Conservation (phyloP, 805 yeast genomes). For the Kodamaea restingae region DNA sequence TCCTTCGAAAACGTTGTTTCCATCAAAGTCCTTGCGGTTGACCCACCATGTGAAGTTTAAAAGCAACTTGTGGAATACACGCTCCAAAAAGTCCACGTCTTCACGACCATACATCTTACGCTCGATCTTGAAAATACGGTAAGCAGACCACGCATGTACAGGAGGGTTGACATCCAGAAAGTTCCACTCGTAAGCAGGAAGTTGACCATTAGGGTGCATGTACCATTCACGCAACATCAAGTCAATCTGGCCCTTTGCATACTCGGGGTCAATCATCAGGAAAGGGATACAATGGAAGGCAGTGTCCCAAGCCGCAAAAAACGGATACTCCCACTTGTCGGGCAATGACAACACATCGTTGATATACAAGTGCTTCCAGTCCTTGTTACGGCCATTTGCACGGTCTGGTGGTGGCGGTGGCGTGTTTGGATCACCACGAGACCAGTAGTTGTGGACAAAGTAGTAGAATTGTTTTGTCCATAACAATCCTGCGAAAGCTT, state of each 20-base stretch:
- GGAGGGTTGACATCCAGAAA: slow-evolving; percentile 96
- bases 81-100: slow-evolving; percentile 78
- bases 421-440: slow-evolving; percentile 73
- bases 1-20: slow-evolving; percentile 89
- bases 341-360: slow-evolving; percentile 87
- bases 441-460: slow-evolving; percentile 83
- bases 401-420: slow-evolving; percentile 75
- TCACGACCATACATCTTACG: slow-evolving; percentile 77
- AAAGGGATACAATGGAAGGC: slow-evolving; percentile 92
- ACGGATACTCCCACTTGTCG: slow-evolving; percentile 95
- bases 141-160: slow-evolving; percentile 94
- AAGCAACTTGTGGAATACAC: slow-evolving; percentile 88
- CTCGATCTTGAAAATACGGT: slow-evolving; percentile 82
- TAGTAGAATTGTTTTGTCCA: slow-evolving; percentile 94
- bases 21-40: slow-evolving; percentile 80
- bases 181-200: slow-evolving; percentile 97
- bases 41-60: slow-evolving; percentile 98
- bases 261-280: slow-evolving; percentile 90
- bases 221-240: slow-evolving; percentile 91
- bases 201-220: slow-evolving; percentile 97
- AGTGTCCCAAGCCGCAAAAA: slow-evolving; percentile 96
- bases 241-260: slow-evolving; percentile 85
- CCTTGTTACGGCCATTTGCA: slow-evolving; percentile 81
- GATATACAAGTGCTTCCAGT: slow-evolving; percentile 85
- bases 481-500: slow-evolving; percentile 88